Conservation (phyloP, 1,139 yeast genomes). For the Nakaseomyces kungkrabaensis region DNA sequence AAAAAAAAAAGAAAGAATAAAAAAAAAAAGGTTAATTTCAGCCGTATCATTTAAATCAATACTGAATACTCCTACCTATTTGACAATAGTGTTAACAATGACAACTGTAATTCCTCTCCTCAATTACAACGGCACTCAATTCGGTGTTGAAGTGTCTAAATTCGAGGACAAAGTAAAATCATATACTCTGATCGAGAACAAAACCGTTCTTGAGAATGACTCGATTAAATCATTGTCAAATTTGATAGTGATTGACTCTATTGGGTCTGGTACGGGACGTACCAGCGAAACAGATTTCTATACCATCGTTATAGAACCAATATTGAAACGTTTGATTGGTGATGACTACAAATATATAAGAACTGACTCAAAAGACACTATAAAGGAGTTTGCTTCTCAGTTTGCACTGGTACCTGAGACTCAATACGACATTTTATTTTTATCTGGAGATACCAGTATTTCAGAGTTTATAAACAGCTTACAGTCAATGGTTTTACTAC, state of each 20-base stretch:
- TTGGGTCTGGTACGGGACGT: slow-evolving; percentile 49
- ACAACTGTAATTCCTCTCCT: neutral
- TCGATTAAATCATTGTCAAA: neutral
- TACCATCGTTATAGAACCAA: slow-evolving; percentile 35
- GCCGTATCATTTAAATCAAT: no score
- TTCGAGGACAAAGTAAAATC: slow-evolving; percentile 2
- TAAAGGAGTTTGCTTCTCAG: slow-evolving; percentile 31
- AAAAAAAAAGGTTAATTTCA: no score
- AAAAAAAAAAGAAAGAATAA: no score
- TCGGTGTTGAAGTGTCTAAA: neutral
- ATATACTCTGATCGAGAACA: neutral
- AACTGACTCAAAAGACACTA: slow-evolving; percentile 33
- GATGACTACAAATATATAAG: slow-evolving; percentile 31
- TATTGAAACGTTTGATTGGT: slow-evolving; percentile 34
- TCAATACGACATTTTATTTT: slow-evolving; percentile 41
- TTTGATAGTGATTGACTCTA: slow-evolving; percentile 41
- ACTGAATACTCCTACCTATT: no score
- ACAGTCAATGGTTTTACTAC: slow-evolving; percentile 8
- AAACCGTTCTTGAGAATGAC: neutral
- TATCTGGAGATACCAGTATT: slow-evolving; percentile 83
- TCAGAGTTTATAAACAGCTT: slow-evolving; percentile 63
- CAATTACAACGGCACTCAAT: neutral
- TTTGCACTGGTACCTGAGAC: slow-evolving; percentile 15
- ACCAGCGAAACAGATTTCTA: slow-evolving; percentile 34
- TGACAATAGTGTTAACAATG: no score